phyloP scores from a whole-genome alignment of 2,329 filamentous ascomycete genomes.

The Aspergillaceae sp. region DNA sequence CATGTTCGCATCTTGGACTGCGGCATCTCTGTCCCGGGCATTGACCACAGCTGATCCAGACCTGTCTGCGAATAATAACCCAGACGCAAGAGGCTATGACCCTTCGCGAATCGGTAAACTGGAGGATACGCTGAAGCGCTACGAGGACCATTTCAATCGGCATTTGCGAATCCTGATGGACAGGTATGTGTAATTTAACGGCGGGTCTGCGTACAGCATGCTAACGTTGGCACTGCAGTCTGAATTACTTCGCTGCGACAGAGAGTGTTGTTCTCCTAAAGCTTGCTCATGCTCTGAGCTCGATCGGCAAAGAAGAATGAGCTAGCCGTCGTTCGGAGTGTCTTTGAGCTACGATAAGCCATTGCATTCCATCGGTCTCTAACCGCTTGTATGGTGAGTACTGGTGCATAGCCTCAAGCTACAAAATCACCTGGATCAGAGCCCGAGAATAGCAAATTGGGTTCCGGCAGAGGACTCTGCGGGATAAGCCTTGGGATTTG shows the following conservation, averaged over 20 bases:
- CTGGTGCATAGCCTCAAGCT: too few species aligned
- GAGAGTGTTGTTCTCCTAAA: slow-evolving; percentile 92
- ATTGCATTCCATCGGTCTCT: too few species aligned
- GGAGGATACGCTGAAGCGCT: slow-evolving; percentile 79
- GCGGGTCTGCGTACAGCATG: too few species aligned
- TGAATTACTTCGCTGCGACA: slow-evolving; percentile 95
- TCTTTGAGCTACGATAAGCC: too few species aligned
- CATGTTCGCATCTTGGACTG: slow-evolving; percentile 82
- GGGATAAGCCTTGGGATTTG: too few species aligned
- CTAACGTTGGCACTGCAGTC: slow-evolving; percentile 12
- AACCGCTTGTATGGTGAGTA: too few species aligned
- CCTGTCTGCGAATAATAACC: slow-evolving; percentile 38
- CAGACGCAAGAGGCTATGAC: slow-evolving; percentile 43
- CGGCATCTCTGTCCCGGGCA: slow-evolving; percentile 70
- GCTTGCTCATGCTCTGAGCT: slow-evolving; percentile 43
- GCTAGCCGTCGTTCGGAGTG: neutral
- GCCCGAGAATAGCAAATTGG: too few species aligned
- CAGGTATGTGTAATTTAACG: slow-evolving; percentile 39
- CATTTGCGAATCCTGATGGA: slow-evolving; percentile 92
- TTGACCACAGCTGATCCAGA: slow-evolving; percentile 78
- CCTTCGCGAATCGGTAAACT: slow-evolving; percentile 61
- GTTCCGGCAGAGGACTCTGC: too few species aligned
- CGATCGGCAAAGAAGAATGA: slow-evolving; percentile 37
- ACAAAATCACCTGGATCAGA: too few species aligned
- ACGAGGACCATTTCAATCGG: slow-evolving; percentile 84